Percentiles rank a stretch among this genome's conserved stretches.
Evolutionary conservation across 2,329 filamentous ascomycete species (phyloP).

Genomic region (Pyrenochaeta sp.): DNA sequence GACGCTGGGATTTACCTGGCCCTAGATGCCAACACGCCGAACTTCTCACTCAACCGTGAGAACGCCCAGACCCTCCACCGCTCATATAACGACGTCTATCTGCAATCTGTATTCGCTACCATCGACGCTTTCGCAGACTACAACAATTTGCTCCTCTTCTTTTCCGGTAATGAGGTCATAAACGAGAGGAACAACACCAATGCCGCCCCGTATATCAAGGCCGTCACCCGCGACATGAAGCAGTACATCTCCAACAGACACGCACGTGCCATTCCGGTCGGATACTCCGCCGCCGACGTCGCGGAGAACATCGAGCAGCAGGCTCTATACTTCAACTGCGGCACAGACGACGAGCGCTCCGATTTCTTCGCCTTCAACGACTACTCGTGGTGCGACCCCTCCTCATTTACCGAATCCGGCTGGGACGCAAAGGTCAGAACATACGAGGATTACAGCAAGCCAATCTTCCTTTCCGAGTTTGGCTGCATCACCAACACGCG

Average conservation of each 20-base stretch:
- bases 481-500: conserved; percentile 86
- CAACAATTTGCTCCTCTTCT: conserved; percentile 84
- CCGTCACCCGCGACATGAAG: conserved; percentile 81
- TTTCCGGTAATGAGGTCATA: conserved; percentile 82
- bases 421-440: conserved; percentile 67
- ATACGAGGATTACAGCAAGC: conserved; percentile 48
- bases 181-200: conserved; percentile 68
- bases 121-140: conserved; percentile 85
- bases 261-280: conserved; percentile 74
- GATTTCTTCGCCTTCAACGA: conserved; percentile 93
- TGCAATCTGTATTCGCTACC: conserved; percentile 80
- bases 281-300: conserved; percentile 87
- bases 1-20: conserved; percentile 92
- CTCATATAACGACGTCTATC: conserved; percentile 88
- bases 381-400: conserved; percentile 74
- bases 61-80: conserved; percentile 61
- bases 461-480: conserved; percentile 89
- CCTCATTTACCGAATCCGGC: conserved; percentile 73
- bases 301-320: conserved; percentile 84
- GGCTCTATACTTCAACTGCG: conserved; percentile 93
- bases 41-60: conserved; percentile 85
- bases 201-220: conserved; percentile 75
- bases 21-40: conserved; percentile 86
- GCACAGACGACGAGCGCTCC: conserved; percentile 80
- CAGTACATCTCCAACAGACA: conserved; percentile 77